phyloP scores from a whole-genome alignment of 169 alveolate species.

The Hepatocystis sp. region DNA sequence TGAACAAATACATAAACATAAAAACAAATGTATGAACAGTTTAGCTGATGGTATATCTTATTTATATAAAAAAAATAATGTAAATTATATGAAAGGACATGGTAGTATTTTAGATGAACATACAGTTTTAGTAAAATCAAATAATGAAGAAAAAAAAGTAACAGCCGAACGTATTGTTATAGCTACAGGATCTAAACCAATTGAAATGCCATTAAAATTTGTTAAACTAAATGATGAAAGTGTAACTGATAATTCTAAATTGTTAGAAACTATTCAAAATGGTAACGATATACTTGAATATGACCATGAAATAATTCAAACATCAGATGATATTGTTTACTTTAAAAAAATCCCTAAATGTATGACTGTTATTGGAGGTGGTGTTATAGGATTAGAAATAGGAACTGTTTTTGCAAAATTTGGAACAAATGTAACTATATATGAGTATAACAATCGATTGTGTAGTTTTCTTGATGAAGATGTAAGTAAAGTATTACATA shows the following conservation, averaged over 20 bases:
- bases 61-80: conserved; percentile 94
- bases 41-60: conserved; percentile 94
- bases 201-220: conserved; percentile 91
- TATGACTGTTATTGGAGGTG: conserved; percentile 97
- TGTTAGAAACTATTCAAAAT: too few relatives aligned
- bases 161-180: conserved; percentile 72
- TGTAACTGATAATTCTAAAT: conserved; percentile 11
- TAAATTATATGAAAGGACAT: conserved; percentile 89
- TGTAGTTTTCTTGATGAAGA: conserved; percentile 89
- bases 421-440: conserved; percentile 90
- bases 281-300: conserved; percentile 88
- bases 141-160: conserved; percentile 21
- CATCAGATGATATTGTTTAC: conserved; percentile 82
- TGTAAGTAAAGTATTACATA: conserved; percentile 88
- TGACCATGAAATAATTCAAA: conserved; percentile 64
- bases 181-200: conserved; percentile 96
- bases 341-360: conserved; percentile 91
- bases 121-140: conserved; percentile 32
- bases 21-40: conserved; percentile 89
- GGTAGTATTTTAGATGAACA: conserved; percentile 76
- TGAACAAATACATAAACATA: conserved; percentile 86
- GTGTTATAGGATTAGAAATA: conserved; percentile 98
- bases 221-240: conserved; percentile 89
- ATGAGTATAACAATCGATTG: conserved; percentile 82
- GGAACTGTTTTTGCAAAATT: conserved; percentile 95